phyloP scores from a whole-genome alignment of 1,284 basidiomycete species.

The Leccinum pallidistipes region DNA sequence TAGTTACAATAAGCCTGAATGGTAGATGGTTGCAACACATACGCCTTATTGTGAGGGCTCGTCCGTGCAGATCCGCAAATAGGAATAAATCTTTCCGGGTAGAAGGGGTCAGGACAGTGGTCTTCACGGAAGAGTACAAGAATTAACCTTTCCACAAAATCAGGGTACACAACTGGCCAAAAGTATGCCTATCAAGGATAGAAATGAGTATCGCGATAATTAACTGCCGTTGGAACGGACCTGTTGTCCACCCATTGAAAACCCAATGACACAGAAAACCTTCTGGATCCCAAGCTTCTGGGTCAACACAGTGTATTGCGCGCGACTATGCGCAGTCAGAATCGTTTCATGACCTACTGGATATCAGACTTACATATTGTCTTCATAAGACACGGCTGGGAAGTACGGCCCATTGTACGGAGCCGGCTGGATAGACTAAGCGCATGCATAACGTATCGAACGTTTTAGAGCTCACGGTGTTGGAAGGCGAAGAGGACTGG shows the following conservation, averaged over 20 bases:
- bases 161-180: slow-evolving; percentile 61
- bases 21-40: slow-evolving; percentile 17
- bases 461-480: slow-evolving; percentile 20
- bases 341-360: background rate
- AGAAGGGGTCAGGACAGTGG: background rate
- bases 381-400: slow-evolving; percentile 52
- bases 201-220: background rate
- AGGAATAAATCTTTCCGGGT: slow-evolving; percentile 44
- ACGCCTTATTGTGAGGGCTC: slow-evolving; percentile 62
- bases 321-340: slow-evolving; percentile 39
- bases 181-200: slow-evolving; percentile 49
- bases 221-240: slow-evolving; percentile 23
- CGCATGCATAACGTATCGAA: background rate
- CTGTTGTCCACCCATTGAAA: slow-evolving; percentile 64
- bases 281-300: slow-evolving; percentile 48
- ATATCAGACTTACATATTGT: slow-evolving; percentile 50
- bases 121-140: background rate
- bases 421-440: slow-evolving; percentile 34
- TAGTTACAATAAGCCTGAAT: background rate
- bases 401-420: slow-evolving; percentile 52
- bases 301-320: slow-evolving; percentile 55
- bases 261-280: slow-evolving; percentile 28
- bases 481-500: slow-evolving; percentile 18
- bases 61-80: slow-evolving; percentile 63
- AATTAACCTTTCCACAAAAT: slow-evolving; percentile 50